Evolutionary conservation across 108 stramenopile genomes (phyloP).

Genomic region (Nitzschia sp.): DNA sequence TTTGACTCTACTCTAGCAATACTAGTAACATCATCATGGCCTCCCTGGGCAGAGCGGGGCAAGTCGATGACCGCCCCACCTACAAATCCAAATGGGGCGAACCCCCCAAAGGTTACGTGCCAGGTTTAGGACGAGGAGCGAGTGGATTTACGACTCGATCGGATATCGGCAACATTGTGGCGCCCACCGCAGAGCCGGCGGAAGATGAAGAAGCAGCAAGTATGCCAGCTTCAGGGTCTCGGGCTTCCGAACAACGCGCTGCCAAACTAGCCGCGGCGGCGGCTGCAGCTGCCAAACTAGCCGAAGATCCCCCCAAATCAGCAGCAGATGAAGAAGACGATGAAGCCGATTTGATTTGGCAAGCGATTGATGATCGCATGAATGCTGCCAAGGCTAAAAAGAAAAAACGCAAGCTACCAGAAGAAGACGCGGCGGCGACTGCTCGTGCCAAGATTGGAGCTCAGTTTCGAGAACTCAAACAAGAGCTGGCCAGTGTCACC

Average conservation of each 20-base stretch:
- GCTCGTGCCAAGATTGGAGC: constrained; percentile 74
- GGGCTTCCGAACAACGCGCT: constrained; percentile 39
- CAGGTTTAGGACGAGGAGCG: constrained; percentile 97
- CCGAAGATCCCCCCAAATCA: constrained; percentile 30
- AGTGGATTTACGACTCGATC: constrained; percentile 96
- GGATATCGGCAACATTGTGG: constrained; percentile 84
- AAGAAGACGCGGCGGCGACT: constrained; percentile 7
- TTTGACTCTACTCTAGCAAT: too few species aligned
- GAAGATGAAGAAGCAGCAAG: neutral
- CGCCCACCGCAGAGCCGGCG: constrained; percentile 5
- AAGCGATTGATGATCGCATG: constrained; percentile 96
- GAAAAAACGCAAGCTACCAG: neutral
- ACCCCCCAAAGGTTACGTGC: constrained; percentile 88
- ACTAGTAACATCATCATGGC: too few species aligned
- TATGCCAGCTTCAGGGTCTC: neutral
- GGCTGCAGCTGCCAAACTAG: constrained; percentile 83
- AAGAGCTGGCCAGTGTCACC: constrained; percentile 82
- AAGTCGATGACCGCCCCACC: too few species aligned
- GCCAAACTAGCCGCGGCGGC: constrained; percentile 64
- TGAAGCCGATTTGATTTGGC: constrained; percentile 96
- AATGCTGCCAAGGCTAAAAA: constrained; percentile 63
- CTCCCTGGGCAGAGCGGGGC: too few species aligned
- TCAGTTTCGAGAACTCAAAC: constrained; percentile 96
- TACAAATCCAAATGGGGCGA: constrained; percentile 21
- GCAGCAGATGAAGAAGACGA: constrained; percentile 74